Base-by-base conservation (phyloP, 257 asterid species). In the Capsicum pubescens region DNA sequence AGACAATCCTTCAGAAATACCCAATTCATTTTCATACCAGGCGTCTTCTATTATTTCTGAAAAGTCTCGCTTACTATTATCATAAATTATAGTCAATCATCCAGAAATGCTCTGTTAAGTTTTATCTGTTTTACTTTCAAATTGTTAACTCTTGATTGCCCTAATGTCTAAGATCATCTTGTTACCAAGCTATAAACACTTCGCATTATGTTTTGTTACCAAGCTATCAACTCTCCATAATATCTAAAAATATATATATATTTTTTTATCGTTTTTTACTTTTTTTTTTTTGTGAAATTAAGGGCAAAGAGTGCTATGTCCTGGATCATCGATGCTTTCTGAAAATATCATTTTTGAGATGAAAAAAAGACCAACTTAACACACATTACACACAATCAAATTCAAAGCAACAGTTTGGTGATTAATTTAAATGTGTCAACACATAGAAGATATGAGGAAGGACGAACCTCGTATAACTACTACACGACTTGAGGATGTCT, bases 351-450 rank as follows among this genome's bases (percentile, higher is more conserved):
- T 19, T 61, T 36, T 67, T 15, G 52, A 14, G 74, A 67, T 67
- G 46, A 1, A 15, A 67, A 36, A 67, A 67, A 67, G 6, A 67
- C 11, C 19, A 67, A 67, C 74, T 35, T 7, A 4, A 67, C 74
- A 67, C 48, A 13, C 2, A 67, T 14, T 14, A 35, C 11, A 19
- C 74, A 67, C 11, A 35, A 19, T 74, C 44, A 48, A 74, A 12
- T 48, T 48, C 80, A 72, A 6, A 71, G 79, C 11, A 71, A 71
- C 17, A 21, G 11, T n/a, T 72, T 72, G 80, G 11, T 72, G n/a
- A 6, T n/a, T n/a, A n/a, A n/a, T n/a, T n/a, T n/a, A n/a, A n/a
- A n/a, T n/a, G n/a, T n/a, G n/a, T n/a, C n/a, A n/a, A n/a, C n/a
- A n/a, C n/a, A n/a, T n/a, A n/a, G n/a, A n/a, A n/a, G n/a, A n/a